Evolutionary conservation across 495 filamentous ascomycete species (phyloP), one percentile per base, ranked within the genome.

Genomic region (Penicillium samsonianum): DNA sequence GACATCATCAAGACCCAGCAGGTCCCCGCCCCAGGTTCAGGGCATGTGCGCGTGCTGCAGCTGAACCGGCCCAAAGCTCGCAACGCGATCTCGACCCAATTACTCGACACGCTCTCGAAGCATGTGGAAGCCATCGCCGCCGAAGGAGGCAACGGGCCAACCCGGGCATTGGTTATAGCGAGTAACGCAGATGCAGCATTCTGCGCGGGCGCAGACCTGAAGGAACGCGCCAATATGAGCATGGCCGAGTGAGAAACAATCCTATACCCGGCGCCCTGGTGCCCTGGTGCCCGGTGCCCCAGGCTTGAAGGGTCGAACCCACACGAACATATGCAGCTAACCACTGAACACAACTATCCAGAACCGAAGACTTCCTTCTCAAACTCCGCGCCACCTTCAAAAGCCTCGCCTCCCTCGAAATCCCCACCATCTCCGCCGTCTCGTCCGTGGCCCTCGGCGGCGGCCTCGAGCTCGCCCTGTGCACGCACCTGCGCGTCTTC

Each of bases 191-290:
- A 96, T 41, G 77, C 81, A 3, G 85, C 84, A 51, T 98, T 98
- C 73, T 98, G 93, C 73, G 91, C 95, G 0, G 94, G 94, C 30
- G 94, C 94, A 1, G 93, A 98, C 62, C 71, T 98, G 55, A 98
- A 96, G 67, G 94, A 97, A 77, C 79, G 93, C 20, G 81, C 80
- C 31, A 79, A 75, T 0, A 91, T 98, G 71, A 88, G 81, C 4
- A 77, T 72, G 52, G 84, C 88, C 51, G 87, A 96, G 86, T 85
- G 63, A 38, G 73, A 68, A 22, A 43, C 26, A 10, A 23, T 20
- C 52, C 23, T 17, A 16, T 9, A 8, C 22, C 45, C 45, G 26
- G 8, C 6, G 26, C 45, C 45, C 26, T 25, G 45, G 9, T 12
- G 26, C 45, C 45, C 45, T 3, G 23, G 4, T 1, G 5, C 16